Base-by-base conservation (phyloP, 768 basidiomycete species). In the Erythrobasidium yunnanense region DNA sequence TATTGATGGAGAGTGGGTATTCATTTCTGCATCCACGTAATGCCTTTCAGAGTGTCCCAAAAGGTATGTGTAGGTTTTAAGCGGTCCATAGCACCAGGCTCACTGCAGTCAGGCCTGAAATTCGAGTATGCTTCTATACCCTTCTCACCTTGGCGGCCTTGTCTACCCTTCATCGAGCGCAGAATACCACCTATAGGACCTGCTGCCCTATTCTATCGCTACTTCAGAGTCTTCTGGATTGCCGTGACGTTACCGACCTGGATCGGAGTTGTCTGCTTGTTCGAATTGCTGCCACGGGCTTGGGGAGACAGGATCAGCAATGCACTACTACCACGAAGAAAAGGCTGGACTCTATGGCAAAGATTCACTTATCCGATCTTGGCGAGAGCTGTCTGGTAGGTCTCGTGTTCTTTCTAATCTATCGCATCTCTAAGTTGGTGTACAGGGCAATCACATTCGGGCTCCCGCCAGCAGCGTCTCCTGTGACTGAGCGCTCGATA, bases 351-450 rank as follows among this genome's bases (percentile, higher is more conserved):
- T 6, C 30, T 50, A 1, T 38, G 22, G 13, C 70, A 71, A 30
- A 49, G 53, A 3, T 25, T 69, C 33, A 63, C 63, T 8, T 71
- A 71, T 33, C 70, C 70, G 0, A 35, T 71, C 32, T 32, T 71
- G 42, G 49, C 68, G 7, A 33, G 70, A 0, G 5, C 66, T 17
- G 67, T 71, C 25, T 71, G 70, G 70, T 66, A 66, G 8, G 22
- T 58, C 8, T 53, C 55, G 22, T 65, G 66, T 42, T 46, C 68
- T 35, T 58, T 63, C 18, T 30, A 51, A 17, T 55, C 55, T 3
- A 54, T 32, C 32, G 54, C 50, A 50, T 50, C 22, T 4, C 34
- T 67, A n/a, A n/a, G n/a, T n/a, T n/a, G 15, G 67, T 60, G 22
- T 17, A 13, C 22, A 57, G 53, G 52, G 42, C 60, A 20, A 47